These are phyloP conservation scores for Trichoderma reesei DNA, from an alignment of 495 filamentous ascomycete genomes.

Conservation along the genomic window DNA sequence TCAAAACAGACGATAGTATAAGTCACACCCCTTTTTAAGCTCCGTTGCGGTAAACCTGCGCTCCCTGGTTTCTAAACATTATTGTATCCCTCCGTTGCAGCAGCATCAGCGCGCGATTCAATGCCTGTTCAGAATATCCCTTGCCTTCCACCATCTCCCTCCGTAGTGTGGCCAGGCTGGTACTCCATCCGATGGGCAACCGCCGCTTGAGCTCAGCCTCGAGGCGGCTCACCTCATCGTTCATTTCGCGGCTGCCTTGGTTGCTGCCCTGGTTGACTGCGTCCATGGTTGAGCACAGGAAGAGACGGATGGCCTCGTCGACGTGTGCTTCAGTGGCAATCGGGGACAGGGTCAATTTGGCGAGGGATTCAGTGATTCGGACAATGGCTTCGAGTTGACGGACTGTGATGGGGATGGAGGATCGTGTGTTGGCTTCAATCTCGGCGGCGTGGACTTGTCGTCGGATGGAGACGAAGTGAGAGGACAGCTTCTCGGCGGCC, in stretches of 20 bases:
- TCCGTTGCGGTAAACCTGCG: slow-evolving; percentile 71
- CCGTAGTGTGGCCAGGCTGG: slow-evolving; percentile 73
- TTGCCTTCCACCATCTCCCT: slow-evolving; percentile 84
- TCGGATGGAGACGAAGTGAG: slow-evolving; percentile 93
- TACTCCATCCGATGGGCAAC: slow-evolving; percentile 91
- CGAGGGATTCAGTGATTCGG: slow-evolving; percentile 91
- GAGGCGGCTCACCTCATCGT: slow-evolving; percentile 77
- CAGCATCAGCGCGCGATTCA: slow-evolving; percentile 76
- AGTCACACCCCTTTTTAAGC: slow-evolving; percentile 19
- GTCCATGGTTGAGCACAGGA: slow-evolving; percentile 97
- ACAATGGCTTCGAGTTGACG: slow-evolving; percentile 95
- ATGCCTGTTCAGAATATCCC: slow-evolving; percentile 75
- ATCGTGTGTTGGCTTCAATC: slow-evolving; percentile 74
- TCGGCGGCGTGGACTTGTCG: slow-evolving; percentile 90
- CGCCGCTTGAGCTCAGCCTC: slow-evolving; percentile 85
- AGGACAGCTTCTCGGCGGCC: slow-evolving; percentile 92
- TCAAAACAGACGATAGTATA: not conserved
- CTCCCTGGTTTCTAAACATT: slow-evolving; percentile 81
- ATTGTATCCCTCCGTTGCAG: slow-evolving; percentile 83
- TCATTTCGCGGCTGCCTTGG: slow-evolving; percentile 74
- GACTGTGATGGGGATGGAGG: slow-evolving; percentile 93
- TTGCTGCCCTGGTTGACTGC: slow-evolving; percentile 82
- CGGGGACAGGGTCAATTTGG: slow-evolving; percentile 77
- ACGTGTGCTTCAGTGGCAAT: slow-evolving; percentile 86
- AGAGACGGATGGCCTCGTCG: slow-evolving; percentile 94